Percentiles rank a stretch among this genome's conserved stretches.
Evolutionary conservation across 1,284 basidiomycete genomes (phyloP).

Genomic region (Sporisorium exsertum): DNA sequence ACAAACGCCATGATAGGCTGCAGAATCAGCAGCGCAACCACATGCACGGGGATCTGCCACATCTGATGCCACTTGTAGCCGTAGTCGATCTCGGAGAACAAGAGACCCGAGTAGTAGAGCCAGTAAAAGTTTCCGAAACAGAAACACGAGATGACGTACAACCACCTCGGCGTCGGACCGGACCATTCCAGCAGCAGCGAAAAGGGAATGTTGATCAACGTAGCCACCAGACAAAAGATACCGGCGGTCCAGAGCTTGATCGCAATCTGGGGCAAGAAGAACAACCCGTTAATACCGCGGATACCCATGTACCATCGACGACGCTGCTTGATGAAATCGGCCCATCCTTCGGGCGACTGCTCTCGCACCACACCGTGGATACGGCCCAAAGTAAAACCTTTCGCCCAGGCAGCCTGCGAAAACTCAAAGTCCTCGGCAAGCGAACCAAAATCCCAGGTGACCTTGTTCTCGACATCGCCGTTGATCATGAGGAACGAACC

Average conservation of each 20-base stretch:
- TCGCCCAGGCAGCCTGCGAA: slow-evolving; percentile 70
- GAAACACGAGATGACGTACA: slow-evolving; percentile 70
- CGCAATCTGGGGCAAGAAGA: slow-evolving; percentile 70
- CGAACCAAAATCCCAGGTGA: slow-evolving; percentile 68
- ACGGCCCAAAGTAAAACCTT: slow-evolving; percentile 70
- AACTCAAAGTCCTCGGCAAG: slow-evolving; percentile 71
- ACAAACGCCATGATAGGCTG: slow-evolving; percentile 70
- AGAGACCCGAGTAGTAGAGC: slow-evolving; percentile 65
- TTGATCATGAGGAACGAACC: slow-evolving; percentile 71
- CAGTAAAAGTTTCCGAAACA: slow-evolving; percentile 70
- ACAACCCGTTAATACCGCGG: slow-evolving; percentile 67
- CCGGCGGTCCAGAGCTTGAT: slow-evolving; percentile 71
- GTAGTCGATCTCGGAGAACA: slow-evolving; percentile 68
- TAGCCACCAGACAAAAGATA: slow-evolving; percentile 70
- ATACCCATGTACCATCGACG: slow-evolving; percentile 71
- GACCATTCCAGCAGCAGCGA: slow-evolving; percentile 50
- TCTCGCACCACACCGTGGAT: slow-evolving; percentile 71
- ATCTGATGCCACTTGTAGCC: slow-evolving; percentile 62
- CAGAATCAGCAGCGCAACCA: slow-evolving; percentile 67
- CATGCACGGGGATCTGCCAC: slow-evolving; percentile 67
- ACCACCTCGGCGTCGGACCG: slow-evolving; percentile 68
- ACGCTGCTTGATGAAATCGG: slow-evolving; percentile 71
- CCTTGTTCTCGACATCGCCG: slow-evolving; percentile 71
- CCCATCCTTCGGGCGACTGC: slow-evolving; percentile 69
- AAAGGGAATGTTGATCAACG: slow-evolving; percentile 70